Conservation (phyloP, 2,329 filamentous ascomycete species). For the Cucurbitaria berberidis region DNA sequence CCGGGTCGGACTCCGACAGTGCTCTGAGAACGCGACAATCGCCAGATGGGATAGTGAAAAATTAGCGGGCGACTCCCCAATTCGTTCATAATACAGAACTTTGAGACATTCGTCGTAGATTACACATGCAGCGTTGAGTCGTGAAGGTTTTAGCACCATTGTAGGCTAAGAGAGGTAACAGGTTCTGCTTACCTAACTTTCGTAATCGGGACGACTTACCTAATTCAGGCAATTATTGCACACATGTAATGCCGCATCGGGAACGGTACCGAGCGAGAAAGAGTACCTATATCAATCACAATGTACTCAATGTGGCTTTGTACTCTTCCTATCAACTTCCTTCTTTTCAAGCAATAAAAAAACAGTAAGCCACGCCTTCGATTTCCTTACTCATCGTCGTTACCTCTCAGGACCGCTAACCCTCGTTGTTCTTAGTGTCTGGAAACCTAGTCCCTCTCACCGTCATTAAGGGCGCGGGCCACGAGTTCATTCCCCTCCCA, state of each 20-base stretch:
- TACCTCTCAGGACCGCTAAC: not conserved
- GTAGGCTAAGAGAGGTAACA: not conserved
- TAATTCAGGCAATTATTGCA: slow-evolving; percentile 24
- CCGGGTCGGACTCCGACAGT: no score
- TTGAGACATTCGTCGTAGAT: no score
- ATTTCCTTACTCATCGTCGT: not conserved
- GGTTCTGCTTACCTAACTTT: slow-evolving; percentile 18
- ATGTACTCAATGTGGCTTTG: not conserved
- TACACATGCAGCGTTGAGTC: no score
- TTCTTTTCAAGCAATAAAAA: not conserved
- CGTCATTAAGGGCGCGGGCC: slow-evolving; percentile 34
- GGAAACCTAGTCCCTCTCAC: slow-evolving; percentile 27
- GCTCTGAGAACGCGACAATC: no score
- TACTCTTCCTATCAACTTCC: not conserved
- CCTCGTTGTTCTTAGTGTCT: slow-evolving; percentile 15
- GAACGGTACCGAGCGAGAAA: not conserved
- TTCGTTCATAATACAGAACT: no score
- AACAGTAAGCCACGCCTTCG: not conserved
- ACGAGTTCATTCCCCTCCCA: slow-evolving; percentile 33
- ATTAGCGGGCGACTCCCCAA: no score
- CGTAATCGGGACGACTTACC: slow-evolving; percentile 25
- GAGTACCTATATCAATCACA: not conserved
- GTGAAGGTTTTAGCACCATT: no score
- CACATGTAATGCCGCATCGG: slow-evolving; percentile 4
- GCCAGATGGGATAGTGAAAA: no score